phyloP scores from a whole-genome alignment of 495 filamentous ascomycete species.

The Pyronema domesticum region DNA sequence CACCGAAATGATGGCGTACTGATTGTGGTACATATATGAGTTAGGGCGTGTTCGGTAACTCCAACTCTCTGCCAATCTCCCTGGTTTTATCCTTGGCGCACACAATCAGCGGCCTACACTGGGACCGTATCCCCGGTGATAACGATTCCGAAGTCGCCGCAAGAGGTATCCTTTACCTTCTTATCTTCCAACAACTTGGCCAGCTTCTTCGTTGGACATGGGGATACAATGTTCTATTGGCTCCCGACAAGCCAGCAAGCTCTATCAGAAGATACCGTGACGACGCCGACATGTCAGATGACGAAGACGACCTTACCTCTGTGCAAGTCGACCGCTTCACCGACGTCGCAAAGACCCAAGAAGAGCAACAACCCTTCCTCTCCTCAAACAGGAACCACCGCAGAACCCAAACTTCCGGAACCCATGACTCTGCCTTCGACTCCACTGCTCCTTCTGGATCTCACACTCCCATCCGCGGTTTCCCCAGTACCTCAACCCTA shows the following conservation, averaged over 20 bases:
- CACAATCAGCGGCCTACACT: slow-evolving; percentile 79
- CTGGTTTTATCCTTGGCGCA: slow-evolving; percentile 84
- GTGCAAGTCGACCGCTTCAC: slow-evolving; percentile 22
- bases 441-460: slow-evolving; percentile 14
- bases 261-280: slow-evolving; percentile 43
- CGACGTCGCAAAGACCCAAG: slow-evolving; percentile 15
- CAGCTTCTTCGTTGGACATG: slow-evolving; percentile 94
- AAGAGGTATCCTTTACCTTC: slow-evolving; percentile 79
- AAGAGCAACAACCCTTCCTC: slow-evolving; percentile 9
- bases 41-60: slow-evolving; percentile 77
- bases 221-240: slow-evolving; percentile 85
- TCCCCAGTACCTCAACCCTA: slow-evolving; percentile 5
- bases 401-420: slow-evolving; percentile 12
- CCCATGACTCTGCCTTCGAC: slow-evolving; percentile 15
- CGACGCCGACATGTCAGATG: slow-evolving; percentile 31
- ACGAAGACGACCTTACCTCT: slow-evolving; percentile 22
- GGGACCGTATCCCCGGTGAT: slow-evolving; percentile 75
- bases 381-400: slow-evolving; percentile 9
- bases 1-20: background rate
- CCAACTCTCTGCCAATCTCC: slow-evolving; percentile 93
- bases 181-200: slow-evolving; percentile 95
- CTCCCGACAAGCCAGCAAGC: slow-evolving; percentile 44
- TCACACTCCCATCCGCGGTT: slow-evolving; percentile 15
- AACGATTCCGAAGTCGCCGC: slow-evolving; percentile 91
- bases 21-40: slow-evolving; percentile 2